Base-by-base conservation (phyloP, 345 rosid genomes). In the Pistacia integerrima region DNA sequence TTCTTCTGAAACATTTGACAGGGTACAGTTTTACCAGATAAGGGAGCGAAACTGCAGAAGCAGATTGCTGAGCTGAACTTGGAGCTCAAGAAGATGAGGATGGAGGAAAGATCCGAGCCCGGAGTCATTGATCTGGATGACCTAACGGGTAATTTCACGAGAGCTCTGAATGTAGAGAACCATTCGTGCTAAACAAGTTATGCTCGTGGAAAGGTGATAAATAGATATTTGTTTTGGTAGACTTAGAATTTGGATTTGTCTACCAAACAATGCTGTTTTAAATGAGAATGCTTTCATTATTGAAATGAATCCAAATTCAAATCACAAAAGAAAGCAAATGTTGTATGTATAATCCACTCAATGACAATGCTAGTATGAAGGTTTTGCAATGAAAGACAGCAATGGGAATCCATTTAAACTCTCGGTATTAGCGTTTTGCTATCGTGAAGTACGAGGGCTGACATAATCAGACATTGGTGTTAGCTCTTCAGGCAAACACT, bases 21-120 rank as follows among this genome's bases (percentile, higher is more conserved):
- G 99, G 82, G 7, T 46, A 88, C 85, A 2, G 77, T 93, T 22
- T 79, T 96, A 74, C 95, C 99, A 3, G 99, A 96, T 76, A 81
- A 83, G 78, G 99, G 99, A 67, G 90, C 82, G 4, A 93, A 87
- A 76, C 44, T 93, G 64, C 88, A 83, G 77, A 89, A 87, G 80
- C 92, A 93, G 85, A 89, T 96, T 58, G 77, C 79, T 1, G 94
- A 88, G 64, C 56, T 93, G 83, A 87, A 87, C 58, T 74, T 35
- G 33, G 93, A 92, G 86, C 97, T 96, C 4, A 28, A 80, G 57
- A 85, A 80, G 74, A 74, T 85, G 11, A 86, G 74, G 64, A 82
- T 78, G 79, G 87, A 84, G 20, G 72, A 78, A 58, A 68, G 51
- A 73, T 41, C 74, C 0, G 80, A 79, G 71, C 70, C 46, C 56